These are phyloP conservation scores for Paraglomus brasilianum DNA, from an alignment of 192 early-diverging fungal species.

Conservation along the genomic window DNA sequence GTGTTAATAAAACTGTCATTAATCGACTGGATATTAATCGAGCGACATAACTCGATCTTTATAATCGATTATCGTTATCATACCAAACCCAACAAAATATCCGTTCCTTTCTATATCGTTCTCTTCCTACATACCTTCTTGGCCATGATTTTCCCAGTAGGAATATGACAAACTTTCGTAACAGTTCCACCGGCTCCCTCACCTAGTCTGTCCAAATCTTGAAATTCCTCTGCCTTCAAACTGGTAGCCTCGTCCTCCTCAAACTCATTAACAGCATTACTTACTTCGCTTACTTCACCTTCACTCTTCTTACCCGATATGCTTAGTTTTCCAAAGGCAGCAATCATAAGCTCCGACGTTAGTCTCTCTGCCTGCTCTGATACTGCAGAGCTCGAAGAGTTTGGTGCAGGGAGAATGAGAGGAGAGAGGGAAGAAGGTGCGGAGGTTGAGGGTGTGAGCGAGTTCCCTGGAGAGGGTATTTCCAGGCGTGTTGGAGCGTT, in stretches of 20 bases:
- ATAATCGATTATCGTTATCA: too few species aligned
- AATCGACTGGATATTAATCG: background rate
- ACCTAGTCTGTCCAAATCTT: constrained; percentile 63
- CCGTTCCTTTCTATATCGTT: background rate
- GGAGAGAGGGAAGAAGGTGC: constrained; percentile 31
- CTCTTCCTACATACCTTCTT: constrained; percentile 76
- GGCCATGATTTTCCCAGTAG: constrained; percentile 82
- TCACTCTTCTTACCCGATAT: background rate
- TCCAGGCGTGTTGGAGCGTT: constrained; percentile 26
- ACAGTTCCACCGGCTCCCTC: constrained; percentile 93
- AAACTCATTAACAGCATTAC: background rate
- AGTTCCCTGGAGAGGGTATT: constrained; percentile 8
- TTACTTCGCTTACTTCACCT: background rate
- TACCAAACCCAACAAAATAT: background rate
- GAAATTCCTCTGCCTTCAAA: constrained; percentile 4
- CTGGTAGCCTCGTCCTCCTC: constrained; percentile 7
- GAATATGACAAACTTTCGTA: constrained; percentile 76
- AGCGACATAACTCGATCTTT: too few species aligned
- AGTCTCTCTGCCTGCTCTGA: background rate
- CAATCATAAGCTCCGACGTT: background rate
- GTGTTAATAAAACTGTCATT: background rate
- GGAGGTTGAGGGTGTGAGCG: constrained; percentile 18
- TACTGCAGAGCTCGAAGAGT: background rate
- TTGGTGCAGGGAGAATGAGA: constrained; percentile 15
- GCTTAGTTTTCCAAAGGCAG: constrained; percentile 4